A percentile compares a stretch with the other conserved stretches of the same genome.
Evolutionary conservation across 192 early-diverging fungal species (phyloP).

Genomic region (Phlyctochytrium arcticum): DNA sequence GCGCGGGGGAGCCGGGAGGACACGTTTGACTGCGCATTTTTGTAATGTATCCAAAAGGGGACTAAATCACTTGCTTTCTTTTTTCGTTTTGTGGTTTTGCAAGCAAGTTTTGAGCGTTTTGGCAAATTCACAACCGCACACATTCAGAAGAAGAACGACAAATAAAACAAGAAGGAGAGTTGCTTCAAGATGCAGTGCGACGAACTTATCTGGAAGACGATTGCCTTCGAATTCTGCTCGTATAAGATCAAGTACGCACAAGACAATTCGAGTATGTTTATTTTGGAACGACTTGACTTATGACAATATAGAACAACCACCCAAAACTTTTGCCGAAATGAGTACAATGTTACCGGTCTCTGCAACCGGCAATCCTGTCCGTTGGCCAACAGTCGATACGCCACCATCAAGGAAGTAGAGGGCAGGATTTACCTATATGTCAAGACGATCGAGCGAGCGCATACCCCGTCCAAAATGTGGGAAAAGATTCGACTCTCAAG

Average conservation of each 20-base stretch:
- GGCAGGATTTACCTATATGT: slow-evolving; percentile 85
- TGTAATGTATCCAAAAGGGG: no score
- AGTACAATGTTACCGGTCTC: slow-evolving; percentile 93
- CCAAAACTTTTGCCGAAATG: slow-evolving; percentile 91
- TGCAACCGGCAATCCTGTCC: slow-evolving; percentile 94
- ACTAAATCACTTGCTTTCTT: no score
- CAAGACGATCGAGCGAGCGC: slow-evolving; percentile 93
- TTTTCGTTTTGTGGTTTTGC: no score
- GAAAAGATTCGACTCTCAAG: slow-evolving; percentile 83
- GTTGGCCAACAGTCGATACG: slow-evolving; percentile 91
- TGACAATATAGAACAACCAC: slow-evolving; percentile 60
- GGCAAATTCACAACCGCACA: no score
- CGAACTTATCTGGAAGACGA: slow-evolving; percentile 86
- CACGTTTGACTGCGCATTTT: no score
- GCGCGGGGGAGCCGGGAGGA: no score
- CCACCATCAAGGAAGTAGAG: slow-evolving; percentile 83
- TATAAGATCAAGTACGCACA: slow-evolving; percentile 89
- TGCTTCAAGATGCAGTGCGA: slow-evolving; percentile 30
- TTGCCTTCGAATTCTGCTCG: slow-evolving; percentile 95
- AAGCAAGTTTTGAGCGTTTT: no score
- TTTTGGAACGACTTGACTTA: background rate
- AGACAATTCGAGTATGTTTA: background rate
- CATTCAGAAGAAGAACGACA: background rate
- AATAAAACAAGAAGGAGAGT: background rate
- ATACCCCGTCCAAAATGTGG: slow-evolving; percentile 92